Evolutionary conservation across 2,329 filamentous ascomycete genomes (phyloP).

Genomic region (Paecilomyces variotii): DNA sequence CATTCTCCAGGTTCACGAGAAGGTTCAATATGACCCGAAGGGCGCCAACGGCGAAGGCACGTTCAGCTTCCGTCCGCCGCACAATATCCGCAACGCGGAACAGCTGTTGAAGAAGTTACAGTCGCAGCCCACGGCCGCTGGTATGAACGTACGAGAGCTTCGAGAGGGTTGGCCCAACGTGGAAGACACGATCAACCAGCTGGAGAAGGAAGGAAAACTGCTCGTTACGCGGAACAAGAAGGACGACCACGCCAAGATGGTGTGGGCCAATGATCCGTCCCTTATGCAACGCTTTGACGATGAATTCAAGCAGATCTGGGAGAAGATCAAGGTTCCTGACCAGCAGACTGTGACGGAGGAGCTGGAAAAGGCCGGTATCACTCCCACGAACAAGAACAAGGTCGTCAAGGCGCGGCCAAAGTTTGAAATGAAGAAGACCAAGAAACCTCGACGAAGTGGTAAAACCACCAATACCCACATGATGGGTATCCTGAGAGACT

Average conservation of each 20-base stretch:
- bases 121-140: constrained; percentile 68
- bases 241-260: constrained; percentile 73
- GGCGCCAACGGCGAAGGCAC: constrained; percentile 61
- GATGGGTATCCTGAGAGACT: constrained; percentile 72
- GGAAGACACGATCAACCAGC: constrained; percentile 64
- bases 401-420: constrained; percentile 50
- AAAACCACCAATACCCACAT: constrained; percentile 87
- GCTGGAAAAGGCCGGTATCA: constrained; percentile 69
- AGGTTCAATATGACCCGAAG: constrained; percentile 49
- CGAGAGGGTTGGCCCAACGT: constrained; percentile 94
- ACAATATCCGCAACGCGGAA: constrained; percentile 70
- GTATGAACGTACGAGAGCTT: constrained; percentile 77
- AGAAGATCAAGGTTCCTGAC: constrained; percentile 67
- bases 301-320: constrained; percentile 80
- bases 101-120: constrained; percentile 77
- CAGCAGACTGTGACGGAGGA: constrained; percentile 69
- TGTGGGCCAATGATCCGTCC: constrained; percentile 82
- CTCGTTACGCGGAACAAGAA: constrained; percentile 88
- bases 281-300: constrained; percentile 67
- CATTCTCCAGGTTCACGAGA: constrained; percentile 59
- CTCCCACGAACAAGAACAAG: constrained; percentile 75
- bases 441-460: constrained; percentile 64
- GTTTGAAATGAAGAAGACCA: constrained; percentile 60
- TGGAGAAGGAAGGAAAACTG: constrained; percentile 72
- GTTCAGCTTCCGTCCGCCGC: constrained; percentile 78